Conservation (phyloP, 2,329 filamentous ascomycete genomes). For the Huntiella omanensis region DNA sequence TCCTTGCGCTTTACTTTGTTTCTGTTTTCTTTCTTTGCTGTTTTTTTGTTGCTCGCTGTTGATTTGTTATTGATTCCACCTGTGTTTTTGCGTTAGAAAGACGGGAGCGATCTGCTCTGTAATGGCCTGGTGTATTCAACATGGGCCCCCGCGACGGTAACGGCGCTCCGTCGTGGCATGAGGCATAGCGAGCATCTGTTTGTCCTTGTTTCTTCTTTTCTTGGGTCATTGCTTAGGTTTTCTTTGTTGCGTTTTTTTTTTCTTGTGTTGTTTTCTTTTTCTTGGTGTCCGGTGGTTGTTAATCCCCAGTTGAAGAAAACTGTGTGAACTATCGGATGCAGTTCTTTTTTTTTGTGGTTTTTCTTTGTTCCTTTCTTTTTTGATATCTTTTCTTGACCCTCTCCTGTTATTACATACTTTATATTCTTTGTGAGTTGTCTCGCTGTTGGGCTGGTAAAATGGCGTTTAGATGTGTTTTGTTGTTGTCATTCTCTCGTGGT, state of each 20-base stretch:
- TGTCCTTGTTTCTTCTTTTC: conserved; percentile 8
- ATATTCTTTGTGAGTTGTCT: not conserved
- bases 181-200: conserved; percentile 4
- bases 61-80: not conserved
- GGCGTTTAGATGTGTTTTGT: not conserved
- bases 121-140: too few relatives aligned
- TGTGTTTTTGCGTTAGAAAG: not conserved
- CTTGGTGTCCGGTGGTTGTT: not conserved
- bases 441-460: not conserved
- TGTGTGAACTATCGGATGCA: not conserved
- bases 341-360: not conserved
- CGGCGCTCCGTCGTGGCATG: not conserved
- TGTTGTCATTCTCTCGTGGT: not conserved
- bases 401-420: conserved; percentile 12
- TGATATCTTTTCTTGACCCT: conserved; percentile 9
- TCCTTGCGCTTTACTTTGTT: conserved; percentile 12
- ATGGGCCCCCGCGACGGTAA: too few relatives aligned
- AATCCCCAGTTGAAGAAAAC: not conserved
- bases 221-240: not conserved
- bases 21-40: not conserved
- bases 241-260: not conserved
- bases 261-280: conserved; percentile 7
- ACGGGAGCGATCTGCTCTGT: not conserved
- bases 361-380: not conserved
- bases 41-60: not conserved